Evolutionary conservation across 2,329 filamentous ascomycete genomes (phyloP), one percentile per base, ranked within the genome.

Genomic region (Sarocladiaceae sp.): DNA sequence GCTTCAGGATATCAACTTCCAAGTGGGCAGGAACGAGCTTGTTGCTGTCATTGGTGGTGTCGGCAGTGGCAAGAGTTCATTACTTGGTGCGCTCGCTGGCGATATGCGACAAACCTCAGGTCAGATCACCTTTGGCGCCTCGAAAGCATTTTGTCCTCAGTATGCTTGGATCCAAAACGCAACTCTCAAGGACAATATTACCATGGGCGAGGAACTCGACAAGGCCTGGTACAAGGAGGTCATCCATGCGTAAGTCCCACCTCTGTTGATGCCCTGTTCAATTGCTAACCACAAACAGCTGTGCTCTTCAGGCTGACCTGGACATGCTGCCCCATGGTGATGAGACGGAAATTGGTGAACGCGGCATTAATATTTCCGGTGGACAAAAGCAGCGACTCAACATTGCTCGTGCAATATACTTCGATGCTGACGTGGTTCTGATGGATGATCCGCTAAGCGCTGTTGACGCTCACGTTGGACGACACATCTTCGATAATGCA

Each of bases 111-210:
- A 86, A 66, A 95, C 88, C 0, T 73, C 71, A 3, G 91, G 91
- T 11, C 78, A 86, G 33, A 79, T 95, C 5, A 79, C 82, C 0
- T 79, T 94, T 59, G 89, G 92, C 36, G 90, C 90, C 0, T 86
- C 84, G 3, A 79, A 92, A 56, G 90, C 93, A 0, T 97, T 96
- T 62, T 97, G 94, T 58, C 93, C 93, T 0, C 93, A 99, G 65
- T 96, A 96, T 63, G 90, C 94, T 0, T 99, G 94, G 94, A 96
- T 99, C 47, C 93, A 97, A 64, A 97, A 97, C 62, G 79, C 90
- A 0, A 89, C 87, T 1, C 80, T 97, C 3, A 84, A 83, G 56
- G 83, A 96, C 29, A 99, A 99, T 62, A 96, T 99, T 54, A 70
- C 90, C 0, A 97, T 97, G 62, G 93, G 93, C 11, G 93, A 90